phyloP scores from a whole-genome alignment of 176 grass and related monocot species.

The Hordeum marinum region DNA sequence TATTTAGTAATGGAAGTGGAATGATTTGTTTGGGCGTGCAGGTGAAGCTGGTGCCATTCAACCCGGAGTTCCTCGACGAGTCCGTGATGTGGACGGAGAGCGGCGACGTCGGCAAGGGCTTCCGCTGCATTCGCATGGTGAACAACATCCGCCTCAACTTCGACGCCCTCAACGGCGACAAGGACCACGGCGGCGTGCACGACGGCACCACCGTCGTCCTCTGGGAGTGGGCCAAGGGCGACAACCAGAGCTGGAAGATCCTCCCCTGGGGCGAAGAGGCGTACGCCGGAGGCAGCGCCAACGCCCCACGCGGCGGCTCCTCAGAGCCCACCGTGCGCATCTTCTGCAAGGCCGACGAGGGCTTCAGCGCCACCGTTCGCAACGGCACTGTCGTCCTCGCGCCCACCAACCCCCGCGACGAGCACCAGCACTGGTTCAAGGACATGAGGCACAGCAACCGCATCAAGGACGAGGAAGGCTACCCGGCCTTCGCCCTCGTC shows the following conservation, averaged over 20 bases:
- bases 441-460: constrained; percentile 76
- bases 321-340: constrained; percentile 61
- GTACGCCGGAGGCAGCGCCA: constrained; percentile 18
- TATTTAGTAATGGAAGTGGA: background rate
- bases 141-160: constrained; percentile 80
- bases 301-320: constrained; percentile 17
- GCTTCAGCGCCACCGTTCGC: constrained; percentile 62
- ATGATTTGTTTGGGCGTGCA: background rate
- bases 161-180: constrained; percentile 75
- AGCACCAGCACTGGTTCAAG: constrained; percentile 88
- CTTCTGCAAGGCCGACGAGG: constrained; percentile 75
- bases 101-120: constrained; percentile 59
- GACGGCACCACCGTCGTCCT: constrained; percentile 74
- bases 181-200: constrained; percentile 75
- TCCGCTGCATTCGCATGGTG: constrained; percentile 83
- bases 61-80: constrained; percentile 58
- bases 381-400: constrained; percentile 53
- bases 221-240: constrained; percentile 80
- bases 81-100: constrained; percentile 84
- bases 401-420: constrained; percentile 65
- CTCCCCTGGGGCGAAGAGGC: constrained; percentile 59
- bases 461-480: constrained; percentile 84
- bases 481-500: constrained; percentile 76
- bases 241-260: constrained; percentile 97
- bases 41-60: constrained; percentile 65